Evolutionary conservation across 805 yeast species (phyloP).

Genomic region (Ascoidea asiatica): DNA sequence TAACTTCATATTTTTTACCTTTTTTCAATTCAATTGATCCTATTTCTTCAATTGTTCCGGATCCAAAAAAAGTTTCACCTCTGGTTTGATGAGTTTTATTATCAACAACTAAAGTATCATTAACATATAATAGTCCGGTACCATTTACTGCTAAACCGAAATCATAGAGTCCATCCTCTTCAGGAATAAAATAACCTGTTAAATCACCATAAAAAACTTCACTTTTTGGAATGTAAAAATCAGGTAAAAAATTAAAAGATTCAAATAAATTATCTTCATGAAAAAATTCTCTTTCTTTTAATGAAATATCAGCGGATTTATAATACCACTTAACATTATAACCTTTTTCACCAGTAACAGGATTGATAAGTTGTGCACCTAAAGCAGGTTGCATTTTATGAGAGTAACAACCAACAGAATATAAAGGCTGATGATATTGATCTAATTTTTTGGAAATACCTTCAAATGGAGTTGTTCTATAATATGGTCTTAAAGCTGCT

Average conservation of each 20-base stretch:
- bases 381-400: slow-evolving; percentile 22
- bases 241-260: slow-evolving; percentile 15
- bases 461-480: slow-evolving; percentile 33
- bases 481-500: slow-evolving; percentile 35
- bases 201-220: slow-evolving; percentile 28
- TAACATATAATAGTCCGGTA: slow-evolving; percentile 39
- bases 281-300: neutral
- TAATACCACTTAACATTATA: neutral
- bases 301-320: neutral
- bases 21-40: slow-evolving; percentile 24
- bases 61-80: slow-evolving; percentile 38
- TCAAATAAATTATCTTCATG: slow-evolving; percentile 2
- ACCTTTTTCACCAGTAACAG: slow-evolving; percentile 8
- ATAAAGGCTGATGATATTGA: too few relatives aligned
- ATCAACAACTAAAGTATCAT: slow-evolving; percentile 40
- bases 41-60: slow-evolving; percentile 39
- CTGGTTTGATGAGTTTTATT: slow-evolving; percentile 36
- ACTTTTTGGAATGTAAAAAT: slow-evolving; percentile 15
- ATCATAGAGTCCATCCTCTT: slow-evolving; percentile 31
- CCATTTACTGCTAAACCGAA: slow-evolving; percentile 42
- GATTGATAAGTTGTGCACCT: slow-evolving; percentile 11
- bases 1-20: slow-evolving; percentile 31
- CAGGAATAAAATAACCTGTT: slow-evolving; percentile 31
- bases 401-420: slow-evolving; percentile 23
- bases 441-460: slow-evolving; percentile 12